Percentiles rank a stretch among this genome's conserved stretches.
Evolutionary conservation across 495 filamentous ascomycete species (phyloP).

Genomic region (Trichoderma reesei): DNA sequence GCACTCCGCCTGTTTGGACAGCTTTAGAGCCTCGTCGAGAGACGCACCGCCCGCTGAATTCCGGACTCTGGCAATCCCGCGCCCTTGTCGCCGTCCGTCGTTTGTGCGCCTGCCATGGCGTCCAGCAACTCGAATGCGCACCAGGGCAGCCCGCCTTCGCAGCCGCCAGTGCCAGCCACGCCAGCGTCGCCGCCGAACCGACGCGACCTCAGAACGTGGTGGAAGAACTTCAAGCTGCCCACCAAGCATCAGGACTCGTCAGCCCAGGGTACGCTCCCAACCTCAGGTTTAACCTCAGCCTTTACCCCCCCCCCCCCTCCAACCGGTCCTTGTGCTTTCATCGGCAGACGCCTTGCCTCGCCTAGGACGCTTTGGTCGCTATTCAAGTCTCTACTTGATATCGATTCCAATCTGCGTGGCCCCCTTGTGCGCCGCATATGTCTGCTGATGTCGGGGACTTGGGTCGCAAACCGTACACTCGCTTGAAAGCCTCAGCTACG

Average conservation of each 20-base stretch:
- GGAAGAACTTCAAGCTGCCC: constrained; percentile 76
- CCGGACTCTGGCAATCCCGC: not conserved
- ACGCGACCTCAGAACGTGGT: constrained; percentile 81
- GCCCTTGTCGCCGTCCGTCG: not conserved
- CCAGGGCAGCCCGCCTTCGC: constrained; percentile 12
- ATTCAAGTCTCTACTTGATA: constrained; percentile 2
- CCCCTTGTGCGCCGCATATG: not conserved
- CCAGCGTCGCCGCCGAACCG: constrained; percentile 55
- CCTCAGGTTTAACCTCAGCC: too few relatives aligned
- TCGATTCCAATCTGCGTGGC: constrained; percentile 5
- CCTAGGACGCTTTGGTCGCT: constrained; percentile 1
- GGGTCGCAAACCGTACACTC: not conserved
- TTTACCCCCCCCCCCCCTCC: not conserved
- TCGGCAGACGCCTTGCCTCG: not conserved
- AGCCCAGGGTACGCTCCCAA: constrained; percentile 51
- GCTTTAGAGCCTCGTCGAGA: not conserved
- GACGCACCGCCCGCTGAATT: not conserved
- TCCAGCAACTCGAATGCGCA: constrained; percentile 12
- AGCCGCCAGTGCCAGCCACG: constrained; percentile 18
- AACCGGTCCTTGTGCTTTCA: not conserved
- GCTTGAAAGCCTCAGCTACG: not conserved
- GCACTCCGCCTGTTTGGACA: not conserved
- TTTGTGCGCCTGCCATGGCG: constrained; percentile 13
- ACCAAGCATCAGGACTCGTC: constrained; percentile 56
- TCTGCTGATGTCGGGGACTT: not conserved